Evolutionary conservation across 176 grass and related monocot species (phyloP), one percentile per base, ranked within the genome.

Genomic region (Areca catechu): DNA sequence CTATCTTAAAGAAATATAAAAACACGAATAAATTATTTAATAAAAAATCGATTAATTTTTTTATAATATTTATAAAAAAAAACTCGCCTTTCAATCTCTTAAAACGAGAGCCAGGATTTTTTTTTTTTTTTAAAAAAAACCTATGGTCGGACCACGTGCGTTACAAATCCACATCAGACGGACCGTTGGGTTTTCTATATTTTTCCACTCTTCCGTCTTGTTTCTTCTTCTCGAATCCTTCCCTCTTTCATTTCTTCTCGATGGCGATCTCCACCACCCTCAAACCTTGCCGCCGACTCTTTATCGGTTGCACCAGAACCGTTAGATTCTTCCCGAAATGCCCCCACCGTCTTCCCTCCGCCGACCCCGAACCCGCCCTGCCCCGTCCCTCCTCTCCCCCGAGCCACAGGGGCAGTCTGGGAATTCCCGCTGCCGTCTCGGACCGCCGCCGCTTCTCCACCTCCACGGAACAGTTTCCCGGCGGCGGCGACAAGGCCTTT

Each of bases 181-280:
- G 6, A 5, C 27, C 27, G 27, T 6, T 29, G 27, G 27, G n/a
- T 6, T 29, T 5, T 29, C 27, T 29, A 4, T 5, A 28, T 5
- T 28, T 28, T 28, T 28, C 27, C 27, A 6, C 27, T 29, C 27
- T 29, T 29, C 0, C 5, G 0, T 29, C 27, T 7, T 0, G 27
- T 7, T 6, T 7, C 27, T n/a, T n/a, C n/a, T 6, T 29, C 27
- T 29, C 1, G 27, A 29, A 29, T 10, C 34, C 34, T 43, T 43
- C 34, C 34, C 34, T 3, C 34, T 12, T 43, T 0, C 3, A 14
- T n/a, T n/a, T 77, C 67, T 68, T 67, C 50, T 59, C 78, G 58
- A 82, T 90, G 86, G 86, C 71, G 75, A 71, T 90, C 68, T 78
- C 80, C 61, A 57, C 81, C 59, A 57, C 81, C 59, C 74, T 82